These are phyloP conservation scores for Aspergillus funiculosus DNA, from an alignment of 495 filamentous ascomycete species.

Conservation along the genomic window DNA sequence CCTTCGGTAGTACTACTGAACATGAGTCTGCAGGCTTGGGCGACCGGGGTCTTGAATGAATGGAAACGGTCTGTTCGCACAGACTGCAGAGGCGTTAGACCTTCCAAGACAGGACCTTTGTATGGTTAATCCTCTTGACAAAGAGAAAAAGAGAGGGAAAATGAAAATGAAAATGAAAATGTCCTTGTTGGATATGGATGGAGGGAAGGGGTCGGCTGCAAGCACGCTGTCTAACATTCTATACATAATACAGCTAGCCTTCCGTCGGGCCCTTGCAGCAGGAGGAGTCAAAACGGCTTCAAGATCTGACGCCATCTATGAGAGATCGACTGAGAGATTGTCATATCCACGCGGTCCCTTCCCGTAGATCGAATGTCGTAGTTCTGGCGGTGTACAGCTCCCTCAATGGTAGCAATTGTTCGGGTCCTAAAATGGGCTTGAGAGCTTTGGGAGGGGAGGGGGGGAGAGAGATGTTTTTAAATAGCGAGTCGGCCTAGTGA, in stretches of 20 bases:
- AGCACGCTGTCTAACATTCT: constrained; percentile 25
- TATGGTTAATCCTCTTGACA: background rate
- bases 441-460: constrained; percentile 5
- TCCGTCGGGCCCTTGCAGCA: constrained; percentile 43
- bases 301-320: constrained; percentile 20
- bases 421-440: constrained; percentile 3
- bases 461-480: too few species aligned
- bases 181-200: background rate
- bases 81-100: background rate
- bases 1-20: background rate
- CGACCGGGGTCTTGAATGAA: background rate
- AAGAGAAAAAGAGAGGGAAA: too few species aligned
- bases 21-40: background rate
- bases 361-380: constrained; percentile 22
- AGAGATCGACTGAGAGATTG: constrained; percentile 19
- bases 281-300: constrained; percentile 19
- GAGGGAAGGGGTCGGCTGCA: constrained; percentile 13
- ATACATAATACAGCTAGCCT: constrained; percentile 34
- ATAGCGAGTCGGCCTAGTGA: constrained; percentile 6
- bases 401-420: constrained; percentile 7
- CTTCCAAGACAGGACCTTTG: background rate
- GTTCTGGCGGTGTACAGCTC: constrained; percentile 39
- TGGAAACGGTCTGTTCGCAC: constrained; percentile 2
- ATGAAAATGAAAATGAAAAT: too few species aligned
- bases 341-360: constrained; percentile 23